Base-by-base conservation (phyloP, 441 rosid genomes). In the Populus tomentosa region DNA sequence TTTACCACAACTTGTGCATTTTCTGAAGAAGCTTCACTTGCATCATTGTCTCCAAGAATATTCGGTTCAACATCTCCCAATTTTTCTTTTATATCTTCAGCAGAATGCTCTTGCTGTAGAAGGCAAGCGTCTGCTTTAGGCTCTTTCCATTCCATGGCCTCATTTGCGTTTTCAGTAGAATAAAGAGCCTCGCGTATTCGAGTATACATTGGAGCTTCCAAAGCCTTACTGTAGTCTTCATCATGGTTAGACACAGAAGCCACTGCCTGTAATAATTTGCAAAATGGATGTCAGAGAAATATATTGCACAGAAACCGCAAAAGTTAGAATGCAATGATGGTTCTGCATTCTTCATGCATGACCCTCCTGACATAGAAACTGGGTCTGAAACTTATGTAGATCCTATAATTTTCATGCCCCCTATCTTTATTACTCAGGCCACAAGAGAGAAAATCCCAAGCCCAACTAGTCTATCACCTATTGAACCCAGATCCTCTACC, bases 131-230 rank as follows among this genome's bases (percentile, higher is more conserved):
- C 83, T 53, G 63, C 40, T 16, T 75, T 69, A 36, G 24, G 77
- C 38, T 76, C 82, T 36, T 84, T 62, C 40, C 67, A 78, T 77
- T 74, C 82, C 46, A 42, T 46, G 65, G 59, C 74, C 69, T 72
- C 82, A 65, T 84, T 63, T 69, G 85, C 82, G 77, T 80, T 71
- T 20, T 76, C 72, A 36, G 26, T 26, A 30, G 87, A 70, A 82
- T 84, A 88, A 77, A 94, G 84, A 79, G 88, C 82, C 79, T 90
- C 84, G 11, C 86, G 90, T 67, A 92, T 84, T 42, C 72, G 86
- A 84, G 82, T 64, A 76, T 87, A 96, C 82, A 96, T 71, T 33
- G 95, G 90, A 78, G 86, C 90, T 62, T 71, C 79, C 87, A 96
- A 84, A 73, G 90, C 94, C 80, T 82, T 82, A 71, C 72, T 70